Percentiles rank a stretch among this genome's conserved stretches.
Conservation (phyloP, 768 basidiomycete species). For the Suillus subalutaceus region DNA sequence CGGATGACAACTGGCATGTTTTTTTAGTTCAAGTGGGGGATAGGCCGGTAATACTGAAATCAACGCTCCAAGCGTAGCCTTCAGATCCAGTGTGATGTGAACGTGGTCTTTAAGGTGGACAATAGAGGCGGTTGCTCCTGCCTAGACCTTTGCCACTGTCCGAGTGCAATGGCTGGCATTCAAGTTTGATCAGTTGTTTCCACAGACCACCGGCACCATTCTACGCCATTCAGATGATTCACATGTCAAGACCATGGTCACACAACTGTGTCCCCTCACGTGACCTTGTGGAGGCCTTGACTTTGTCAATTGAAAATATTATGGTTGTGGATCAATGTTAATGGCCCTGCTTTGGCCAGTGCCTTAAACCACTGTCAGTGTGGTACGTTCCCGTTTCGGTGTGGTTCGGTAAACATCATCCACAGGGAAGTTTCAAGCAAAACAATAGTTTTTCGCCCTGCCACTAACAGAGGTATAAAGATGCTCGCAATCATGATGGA, state of each 20-base stretch:
- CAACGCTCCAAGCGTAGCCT: not conserved
- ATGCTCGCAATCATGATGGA: no score
- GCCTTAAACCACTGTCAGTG: not conserved
- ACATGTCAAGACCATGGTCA: not conserved
- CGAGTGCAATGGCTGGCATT: not conserved
- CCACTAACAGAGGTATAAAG: not conserved
- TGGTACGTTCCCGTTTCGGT: not conserved
- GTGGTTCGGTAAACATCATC: not conserved
- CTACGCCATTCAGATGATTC: not conserved
- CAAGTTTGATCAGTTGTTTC: not conserved
- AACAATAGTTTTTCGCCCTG: not conserved
- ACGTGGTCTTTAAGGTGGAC: not conserved
- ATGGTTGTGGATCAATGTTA: not conserved
- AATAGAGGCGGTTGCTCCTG: not conserved
- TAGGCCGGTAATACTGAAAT: conserved; percentile 5
- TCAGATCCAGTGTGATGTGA: not conserved
- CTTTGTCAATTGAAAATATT: not conserved
- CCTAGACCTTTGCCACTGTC: not conserved
- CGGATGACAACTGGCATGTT: not conserved
- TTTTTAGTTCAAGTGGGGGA: not conserved
- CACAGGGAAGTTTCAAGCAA: not conserved
- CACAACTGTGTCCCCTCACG: not conserved
- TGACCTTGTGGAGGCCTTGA: not conserved
- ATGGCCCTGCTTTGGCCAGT: not conserved
- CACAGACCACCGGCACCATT: not conserved